These are phyloP conservation scores for Aeschynomene evenia DNA, from an alignment of 306 rosid genomes.

Conservation along the genomic window DNA sequence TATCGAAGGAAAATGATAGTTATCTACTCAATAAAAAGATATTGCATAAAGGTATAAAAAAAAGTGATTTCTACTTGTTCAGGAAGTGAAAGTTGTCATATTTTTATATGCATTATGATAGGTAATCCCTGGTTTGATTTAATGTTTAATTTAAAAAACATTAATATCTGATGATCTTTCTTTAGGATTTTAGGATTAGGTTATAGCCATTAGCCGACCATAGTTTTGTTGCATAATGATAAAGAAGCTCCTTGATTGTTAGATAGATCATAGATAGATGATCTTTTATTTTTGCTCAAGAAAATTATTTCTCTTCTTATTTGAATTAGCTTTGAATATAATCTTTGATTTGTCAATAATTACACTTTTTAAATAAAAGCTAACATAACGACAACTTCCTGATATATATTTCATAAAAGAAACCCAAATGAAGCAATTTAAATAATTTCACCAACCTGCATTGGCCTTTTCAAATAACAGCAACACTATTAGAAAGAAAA, in stretches of 20 bases:
- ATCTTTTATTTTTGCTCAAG: not conserved
- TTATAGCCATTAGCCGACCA: no score
- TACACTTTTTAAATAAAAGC: slow-evolving; percentile 21
- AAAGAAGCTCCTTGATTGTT: not conserved
- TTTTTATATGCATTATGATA: not conserved
- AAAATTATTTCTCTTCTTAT: not conserved
- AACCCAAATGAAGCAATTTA: not conserved
- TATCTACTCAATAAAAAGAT: not conserved
- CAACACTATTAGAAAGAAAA: slow-evolving; percentile 20
- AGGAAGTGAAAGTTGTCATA: not conserved
- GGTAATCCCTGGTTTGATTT: not conserved
- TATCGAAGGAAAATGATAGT: not conserved
- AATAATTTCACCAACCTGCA: slow-evolving; percentile 17
- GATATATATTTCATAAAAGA: not conserved
- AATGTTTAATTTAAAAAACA: not conserved
- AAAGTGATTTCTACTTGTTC: not conserved
- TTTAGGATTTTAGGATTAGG: not conserved
- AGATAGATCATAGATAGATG: no score
- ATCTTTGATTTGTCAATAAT: slow-evolving; percentile 25
- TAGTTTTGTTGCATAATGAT: not conserved
- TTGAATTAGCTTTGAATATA: not conserved
- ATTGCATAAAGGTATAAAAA: not conserved
- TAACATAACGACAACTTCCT: slow-evolving; percentile 19
- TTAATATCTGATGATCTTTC: not conserved
- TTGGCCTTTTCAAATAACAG: slow-evolving; percentile 20